Base-by-base conservation (phyloP, 78 protist species). In the Isochrysis galbana region DNA sequence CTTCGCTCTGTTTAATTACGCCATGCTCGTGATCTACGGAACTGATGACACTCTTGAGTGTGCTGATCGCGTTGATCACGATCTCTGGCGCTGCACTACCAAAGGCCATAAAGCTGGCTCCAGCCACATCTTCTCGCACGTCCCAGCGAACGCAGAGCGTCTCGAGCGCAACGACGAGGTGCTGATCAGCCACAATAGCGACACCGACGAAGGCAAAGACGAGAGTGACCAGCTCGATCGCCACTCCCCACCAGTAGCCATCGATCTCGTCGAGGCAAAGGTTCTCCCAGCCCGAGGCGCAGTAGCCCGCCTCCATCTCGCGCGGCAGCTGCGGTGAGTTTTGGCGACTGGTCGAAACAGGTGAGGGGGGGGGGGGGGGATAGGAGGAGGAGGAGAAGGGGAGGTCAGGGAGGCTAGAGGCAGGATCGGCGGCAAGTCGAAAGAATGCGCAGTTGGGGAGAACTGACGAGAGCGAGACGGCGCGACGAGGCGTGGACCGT, bases 71-170 rank as follows among this genome's bases (percentile, higher is more conserved):
- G 61, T 91, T 91, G 38, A 91, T 42, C 45, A 91, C 23, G 42
- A 91, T 74, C 86, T 91, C 93, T 0, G 93, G 93, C 41, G 93
- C 87, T 2, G 93, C 93, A 25, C 38, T 19, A 7, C 93, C 93
- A 7, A 91, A 74, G 2, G 93, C 93, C 88, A 91, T 82, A 48
- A 91, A 91, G 23, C 89, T 38, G 46, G 86, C 87, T 34, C 93
- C 93, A 25, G 93, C 93, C 29, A 91, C 80, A 42, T 91, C 93
- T 26, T 91, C 93, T 0, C 72, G 74, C 41, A 91, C n/a, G 46
- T 42, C 22, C 88, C 87, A 74, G 17, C 93, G 74, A 22, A 45
- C 39, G 88, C 93, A 91, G n/a, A 91, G 93, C 25, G 93, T 91
- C 54, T 91, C 93, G 34, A 91, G 80, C 19, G 42, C 2, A 23